A percentile compares a stretch with the other conserved stretches of the same genome.
phyloP scores from a whole-genome alignment of 352 stramenopile species.

The Pythium sukuiense region DNA sequence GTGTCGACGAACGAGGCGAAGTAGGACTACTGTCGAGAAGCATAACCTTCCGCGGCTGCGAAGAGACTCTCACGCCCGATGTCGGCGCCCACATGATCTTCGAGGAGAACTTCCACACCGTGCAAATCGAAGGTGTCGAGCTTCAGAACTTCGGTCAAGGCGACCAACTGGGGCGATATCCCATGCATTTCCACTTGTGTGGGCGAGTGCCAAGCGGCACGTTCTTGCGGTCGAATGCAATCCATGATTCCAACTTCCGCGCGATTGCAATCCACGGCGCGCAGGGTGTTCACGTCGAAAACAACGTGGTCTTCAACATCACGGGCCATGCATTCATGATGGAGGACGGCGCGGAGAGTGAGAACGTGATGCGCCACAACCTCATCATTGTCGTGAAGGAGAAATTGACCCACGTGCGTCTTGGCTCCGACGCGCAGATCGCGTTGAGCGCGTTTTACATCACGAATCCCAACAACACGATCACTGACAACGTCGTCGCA shows the following conservation, averaged over 20 bases:
- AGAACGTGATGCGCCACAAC: conserved; percentile 57
- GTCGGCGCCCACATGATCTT: conserved; percentile 51
- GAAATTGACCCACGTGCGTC: conserved; percentile 27
- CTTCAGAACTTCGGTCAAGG: conserved; percentile 49
- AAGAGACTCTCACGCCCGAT: conserved; percentile 15
- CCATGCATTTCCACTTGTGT: conserved; percentile 48
- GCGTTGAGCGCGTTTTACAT: conserved; percentile 47
- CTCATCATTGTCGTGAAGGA: conserved; percentile 41
- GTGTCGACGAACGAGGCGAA: conserved; percentile 56
- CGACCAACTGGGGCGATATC: conserved; percentile 43
- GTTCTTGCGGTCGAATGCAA: conserved; percentile 38
- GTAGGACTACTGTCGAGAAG: conserved; percentile 58
- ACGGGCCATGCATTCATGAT: conserved; percentile 51
- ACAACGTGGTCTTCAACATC: conserved; percentile 52
- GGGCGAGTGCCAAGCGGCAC: conserved; percentile 28
- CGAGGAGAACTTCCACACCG: conserved; percentile 30
- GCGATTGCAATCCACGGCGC: conserved; percentile 51
- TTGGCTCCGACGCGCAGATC: conserved; percentile 30
- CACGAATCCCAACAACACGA: conserved; percentile 50
- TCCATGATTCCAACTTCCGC: conserved; percentile 47
- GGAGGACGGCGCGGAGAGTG: conserved; percentile 60
- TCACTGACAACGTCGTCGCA: conserved; percentile 43
- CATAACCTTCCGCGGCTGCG: conserved; percentile 53
- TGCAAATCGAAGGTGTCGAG: conserved; percentile 41
- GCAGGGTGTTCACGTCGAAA: conserved; percentile 37